Evolutionary conservation across 345 rosid genomes (phyloP), one percentile per base, ranked within the genome.

Genomic region (Citrus cavaleriei): DNA sequence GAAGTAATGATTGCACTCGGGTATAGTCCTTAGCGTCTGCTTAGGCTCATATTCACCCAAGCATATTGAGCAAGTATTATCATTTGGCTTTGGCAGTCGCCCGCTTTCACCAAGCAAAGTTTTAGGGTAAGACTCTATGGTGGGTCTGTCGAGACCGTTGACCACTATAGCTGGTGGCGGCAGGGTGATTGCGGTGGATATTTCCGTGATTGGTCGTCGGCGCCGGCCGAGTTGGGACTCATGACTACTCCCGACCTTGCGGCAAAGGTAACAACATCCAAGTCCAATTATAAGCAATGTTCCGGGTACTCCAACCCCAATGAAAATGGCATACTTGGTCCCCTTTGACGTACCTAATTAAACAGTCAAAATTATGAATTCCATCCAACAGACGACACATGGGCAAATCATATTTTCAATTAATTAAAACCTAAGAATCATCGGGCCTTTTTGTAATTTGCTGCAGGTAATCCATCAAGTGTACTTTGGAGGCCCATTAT

Each of bases 1-100:
- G 78, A 90, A 93, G 79, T 84, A 86, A 25, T 91, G 98, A 71
- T 84, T 83, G 79, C 98, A 91, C 30, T 81, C 71, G 3, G 92
- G 92, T 30, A 90, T 85, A 13, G 87, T 88, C 82, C 93, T 67
- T 22, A 90, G 61, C 7, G 83, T 85, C 74, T 91, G 96, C 60
- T 84, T 81, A 0, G 89, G 76, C 65, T 88, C 82, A 74, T 93
- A 90, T 55, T 93, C 94, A 0, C 81, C 83, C 25, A 93, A 65
- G 67, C 92, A 90, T 10, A 93, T 87, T 0, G 92, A 63, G 72
- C 95, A 93, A 9, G 85, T 85, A 64, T 49, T 80, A 80, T 93
- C 93, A 13, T 77, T 71, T 9, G 86, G 82, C 70, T 83, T 81
- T 0, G 90, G 93, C 18, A 86, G 27, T 25, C 91, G 51, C 49